These are phyloP conservation scores for Wickerhamomyces hampshirensis DNA, from an alignment of 805 yeast species.

Conservation along the genomic window DNA sequence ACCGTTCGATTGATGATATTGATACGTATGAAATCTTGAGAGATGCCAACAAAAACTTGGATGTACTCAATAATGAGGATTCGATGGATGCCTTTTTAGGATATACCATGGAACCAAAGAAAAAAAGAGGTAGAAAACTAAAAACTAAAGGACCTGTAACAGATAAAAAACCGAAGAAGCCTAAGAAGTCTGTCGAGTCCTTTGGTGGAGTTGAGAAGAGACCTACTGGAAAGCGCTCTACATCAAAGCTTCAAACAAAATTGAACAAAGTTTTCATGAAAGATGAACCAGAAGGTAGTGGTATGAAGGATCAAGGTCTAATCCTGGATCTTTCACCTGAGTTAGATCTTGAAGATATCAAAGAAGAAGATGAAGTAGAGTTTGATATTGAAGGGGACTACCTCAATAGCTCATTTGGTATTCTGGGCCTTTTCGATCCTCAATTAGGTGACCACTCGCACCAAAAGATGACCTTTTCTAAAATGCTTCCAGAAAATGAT, in stretches of 20 bases:
- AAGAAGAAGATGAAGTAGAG: not conserved
- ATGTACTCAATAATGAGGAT: not conserved
- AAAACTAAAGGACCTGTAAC: not conserved
- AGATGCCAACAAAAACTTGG: conserved; percentile 15
- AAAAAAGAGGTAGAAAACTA: conserved; percentile 9
- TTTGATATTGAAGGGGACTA: not conserved
- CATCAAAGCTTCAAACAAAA: not conserved
- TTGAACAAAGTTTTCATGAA: not conserved
- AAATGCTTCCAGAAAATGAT: too few relatives aligned
- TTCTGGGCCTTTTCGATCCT: conserved; percentile 5
- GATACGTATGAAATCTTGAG: conserved; percentile 22
- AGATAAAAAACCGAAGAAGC: not conserved
- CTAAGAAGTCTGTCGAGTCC: not conserved
- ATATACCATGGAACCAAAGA: not conserved
- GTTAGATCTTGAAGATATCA: not conserved
- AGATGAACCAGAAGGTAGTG: not conserved
- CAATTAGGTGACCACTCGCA: not conserved
- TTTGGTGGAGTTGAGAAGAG: too few relatives aligned
- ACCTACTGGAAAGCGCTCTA: not conserved
- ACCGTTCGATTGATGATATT: conserved; percentile 13
- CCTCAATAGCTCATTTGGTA: conserved; percentile 8
- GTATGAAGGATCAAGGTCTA: not conserved
- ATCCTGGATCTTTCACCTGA: not conserved
- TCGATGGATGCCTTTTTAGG: not conserved
- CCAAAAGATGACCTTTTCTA: too few relatives aligned